Evolutionary conservation across 805 yeast species (phyloP), one percentile per base, ranked within the genome.

Genomic region (Yamadazyma philogaea): DNA sequence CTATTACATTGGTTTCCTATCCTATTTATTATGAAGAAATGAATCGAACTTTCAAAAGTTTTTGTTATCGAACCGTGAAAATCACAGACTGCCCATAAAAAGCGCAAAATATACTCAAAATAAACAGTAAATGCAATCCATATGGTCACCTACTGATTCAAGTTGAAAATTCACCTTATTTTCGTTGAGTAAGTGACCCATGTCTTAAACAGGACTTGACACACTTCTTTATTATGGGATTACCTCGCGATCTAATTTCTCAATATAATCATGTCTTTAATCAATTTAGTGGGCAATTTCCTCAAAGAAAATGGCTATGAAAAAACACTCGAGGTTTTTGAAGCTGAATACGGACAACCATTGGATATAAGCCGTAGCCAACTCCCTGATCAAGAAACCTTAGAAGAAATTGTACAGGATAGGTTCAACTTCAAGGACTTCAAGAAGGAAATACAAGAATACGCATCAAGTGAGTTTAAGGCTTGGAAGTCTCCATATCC

Each of bases 241-340:
- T 24, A n/a, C 12, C 28, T 24, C 28, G 28, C 28, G 28, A 24
- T 24, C 28, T 7, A 24, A 22, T 11, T 11, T 24, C 28, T 7
- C 28, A 30, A 15, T 30, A 14, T 31, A 7, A 4, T 20, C 8
- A 46, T 43, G 47, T 11, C 42, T 10, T 54, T 56, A 19, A 63
- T 60, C 35, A 45, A 51, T 30, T 57, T 82, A 24, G 66, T 84
- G 10, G 88, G 86, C 0, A 78, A 79, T 22, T 84, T 76, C 49
- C 66, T 84, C n/a, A 57, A 68, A 21, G 61, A 69, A n/a, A 68
- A 78, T 21, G 76, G 78, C 0, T 72, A 69, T 36, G 46, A 42
- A 1, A 63, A 62, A 0, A 77, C 90, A 0, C 58, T 82, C 11
- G 54, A 59, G n/a, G 52, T 64, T 2, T 76, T 82, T 37, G 75